Evolutionary conservation across 306 rosid species (phyloP).

Genomic region (Dicorynia guianensis): DNA sequence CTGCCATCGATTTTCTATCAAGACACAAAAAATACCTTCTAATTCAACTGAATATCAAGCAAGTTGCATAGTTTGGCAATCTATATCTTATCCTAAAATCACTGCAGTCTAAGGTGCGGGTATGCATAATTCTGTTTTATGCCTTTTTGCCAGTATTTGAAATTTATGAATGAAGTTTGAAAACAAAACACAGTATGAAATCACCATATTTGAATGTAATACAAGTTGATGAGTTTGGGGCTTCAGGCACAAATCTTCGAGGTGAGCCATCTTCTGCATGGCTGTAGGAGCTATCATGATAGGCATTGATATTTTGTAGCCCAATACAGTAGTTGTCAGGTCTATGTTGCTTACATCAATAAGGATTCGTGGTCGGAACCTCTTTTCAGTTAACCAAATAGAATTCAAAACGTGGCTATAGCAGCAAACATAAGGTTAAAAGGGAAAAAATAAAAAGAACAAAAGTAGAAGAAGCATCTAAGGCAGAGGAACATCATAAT

Average conservation of each 20-base stretch:
- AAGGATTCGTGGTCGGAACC: constrained; percentile 94
- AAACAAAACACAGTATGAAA: background rate
- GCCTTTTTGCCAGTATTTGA: background rate
- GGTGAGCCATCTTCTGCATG: constrained; percentile 99
- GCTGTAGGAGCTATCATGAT: constrained; percentile 99
- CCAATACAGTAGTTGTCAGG: constrained; percentile 78
- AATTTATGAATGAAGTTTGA: too few species aligned
- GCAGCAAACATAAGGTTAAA: background rate
- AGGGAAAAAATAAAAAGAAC: background rate
- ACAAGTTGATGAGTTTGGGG: constrained; percentile 21
- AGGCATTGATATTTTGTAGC: constrained; percentile 95
- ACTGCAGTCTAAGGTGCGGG: background rate
- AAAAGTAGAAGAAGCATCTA: too few species aligned
- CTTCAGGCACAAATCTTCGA: constrained; percentile 77
- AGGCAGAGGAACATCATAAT: too few species aligned
- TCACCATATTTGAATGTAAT: constrained; percentile 30
- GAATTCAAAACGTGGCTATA: constrained; percentile 12
- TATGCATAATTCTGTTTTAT: background rate
- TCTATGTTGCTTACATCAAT: constrained; percentile 91
- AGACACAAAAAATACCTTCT: too few species aligned
- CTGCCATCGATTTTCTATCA: too few species aligned
- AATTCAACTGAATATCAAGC: background rate
- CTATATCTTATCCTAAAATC: background rate
- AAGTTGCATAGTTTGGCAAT: background rate
- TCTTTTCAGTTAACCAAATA: constrained; percentile 38